These are phyloP conservation scores for Huntiella omanensis DNA, from an alignment of 2,329 filamentous ascomycete species.

Conservation along the genomic window DNA sequence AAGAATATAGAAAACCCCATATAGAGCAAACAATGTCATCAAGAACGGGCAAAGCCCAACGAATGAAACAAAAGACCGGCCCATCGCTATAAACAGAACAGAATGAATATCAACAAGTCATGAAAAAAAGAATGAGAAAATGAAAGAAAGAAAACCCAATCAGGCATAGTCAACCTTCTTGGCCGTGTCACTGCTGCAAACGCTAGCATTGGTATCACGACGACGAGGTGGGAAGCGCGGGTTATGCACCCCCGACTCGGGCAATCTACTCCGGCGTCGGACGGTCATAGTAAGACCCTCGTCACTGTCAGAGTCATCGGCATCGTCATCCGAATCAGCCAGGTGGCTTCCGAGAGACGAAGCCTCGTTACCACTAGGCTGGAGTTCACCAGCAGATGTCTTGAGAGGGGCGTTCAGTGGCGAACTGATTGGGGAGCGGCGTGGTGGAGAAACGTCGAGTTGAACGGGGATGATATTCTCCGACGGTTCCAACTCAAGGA, in stretches of 20 bases:
- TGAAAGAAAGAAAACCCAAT: background rate
- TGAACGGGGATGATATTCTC: conserved; percentile 16
- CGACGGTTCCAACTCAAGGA: conserved; percentile 16
- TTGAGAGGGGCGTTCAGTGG: background rate
- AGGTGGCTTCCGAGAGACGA: background rate
- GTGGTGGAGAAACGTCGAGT: conserved; percentile 8
- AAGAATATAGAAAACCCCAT: too few relatives aligned
- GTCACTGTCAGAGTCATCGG: conserved; percentile 12
- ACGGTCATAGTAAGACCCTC: conserved; percentile 12
- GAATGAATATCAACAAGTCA: background rate
- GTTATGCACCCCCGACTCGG: conserved; percentile 2
- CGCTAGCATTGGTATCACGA: conserved; percentile 11
- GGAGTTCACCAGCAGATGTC: background rate
- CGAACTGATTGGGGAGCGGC: conserved; percentile 5
- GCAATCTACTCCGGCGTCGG: conserved; percentile 6
- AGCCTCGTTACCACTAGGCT: background rate
- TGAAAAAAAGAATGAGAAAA: background rate
- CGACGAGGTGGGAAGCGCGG: conserved; percentile 8
- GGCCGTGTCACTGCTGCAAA: conserved; percentile 11
- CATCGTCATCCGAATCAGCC: conserved; percentile 5
- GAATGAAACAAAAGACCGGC: background rate
- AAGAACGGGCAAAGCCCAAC: too few relatives aligned
- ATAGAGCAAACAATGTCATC: too few relatives aligned
- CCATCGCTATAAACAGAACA: background rate
- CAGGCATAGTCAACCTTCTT: conserved; percentile 10